A percentile compares a stretch with the other conserved stretches of the same genome.
Evolutionary conservation across 208 protist species (phyloP).

Genomic region (Leishmania aethiopica): DNA sequence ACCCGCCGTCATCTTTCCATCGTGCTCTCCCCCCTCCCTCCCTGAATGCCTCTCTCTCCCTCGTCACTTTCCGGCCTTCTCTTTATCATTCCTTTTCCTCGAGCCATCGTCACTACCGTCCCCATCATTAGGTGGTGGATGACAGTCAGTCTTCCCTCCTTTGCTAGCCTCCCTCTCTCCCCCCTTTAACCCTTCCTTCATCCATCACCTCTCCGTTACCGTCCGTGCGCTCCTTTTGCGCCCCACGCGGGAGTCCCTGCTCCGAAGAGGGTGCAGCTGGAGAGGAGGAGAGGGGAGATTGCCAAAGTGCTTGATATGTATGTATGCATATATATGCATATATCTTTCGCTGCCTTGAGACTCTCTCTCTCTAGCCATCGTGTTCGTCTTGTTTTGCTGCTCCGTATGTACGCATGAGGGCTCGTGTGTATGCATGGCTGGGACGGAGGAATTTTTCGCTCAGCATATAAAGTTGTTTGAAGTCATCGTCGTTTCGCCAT

Average conservation of each 20-base stretch:
- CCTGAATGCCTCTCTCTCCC: not conserved
- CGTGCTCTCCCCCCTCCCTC: not conserved
- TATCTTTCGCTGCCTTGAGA: not conserved
- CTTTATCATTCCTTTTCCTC: not conserved
- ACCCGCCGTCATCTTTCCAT: not conserved
- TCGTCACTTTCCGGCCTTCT: not conserved
- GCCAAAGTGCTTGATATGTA: no score
- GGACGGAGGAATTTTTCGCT: not conserved
- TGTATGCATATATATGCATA: no score
- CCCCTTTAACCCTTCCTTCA: not conserved
- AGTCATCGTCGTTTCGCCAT: not conserved
- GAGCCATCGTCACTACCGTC: not conserved
- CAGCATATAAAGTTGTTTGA: not conserved
- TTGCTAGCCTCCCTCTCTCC: not conserved
- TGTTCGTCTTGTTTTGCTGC: constrained; percentile 1
- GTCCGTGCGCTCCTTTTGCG: not conserved
- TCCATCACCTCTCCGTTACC: not conserved
- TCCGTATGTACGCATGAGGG: not conserved
- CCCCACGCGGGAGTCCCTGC: not conserved
- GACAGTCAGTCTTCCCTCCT: not conserved
- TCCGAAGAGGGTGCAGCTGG: not conserved
- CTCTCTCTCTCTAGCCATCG: not conserved
- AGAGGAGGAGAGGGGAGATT: not conserved
- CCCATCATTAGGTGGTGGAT: not conserved
- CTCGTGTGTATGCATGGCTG: not conserved